Evolutionary conservation across 2,329 filamentous ascomycete genomes (phyloP).

Genomic region (Atkinsonella texensis): DNA sequence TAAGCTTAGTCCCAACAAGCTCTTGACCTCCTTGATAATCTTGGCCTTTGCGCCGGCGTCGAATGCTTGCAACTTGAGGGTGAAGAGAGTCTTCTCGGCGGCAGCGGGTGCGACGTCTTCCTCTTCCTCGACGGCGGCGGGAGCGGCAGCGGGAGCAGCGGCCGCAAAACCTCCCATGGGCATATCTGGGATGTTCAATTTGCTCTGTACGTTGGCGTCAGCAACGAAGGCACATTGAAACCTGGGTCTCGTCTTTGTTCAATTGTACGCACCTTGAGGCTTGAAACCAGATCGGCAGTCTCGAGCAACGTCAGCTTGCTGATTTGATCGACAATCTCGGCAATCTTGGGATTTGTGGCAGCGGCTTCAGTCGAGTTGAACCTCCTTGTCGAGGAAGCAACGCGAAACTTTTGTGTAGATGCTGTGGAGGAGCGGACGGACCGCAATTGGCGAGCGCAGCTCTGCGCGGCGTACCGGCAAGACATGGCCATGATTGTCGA

Average conservation of each 20-base stretch:
- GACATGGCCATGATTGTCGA: conserved; percentile 45
- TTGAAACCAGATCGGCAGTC: conserved; percentile 89
- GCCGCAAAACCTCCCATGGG: conserved; percentile 85
- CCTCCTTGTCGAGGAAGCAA: conserved; percentile 48
- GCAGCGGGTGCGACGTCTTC: conserved; percentile 80
- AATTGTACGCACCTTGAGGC: conserved; percentile 63
- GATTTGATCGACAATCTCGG: conserved; percentile 94
- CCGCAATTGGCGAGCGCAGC: conserved; percentile 52
- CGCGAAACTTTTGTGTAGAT: conserved; percentile 35
- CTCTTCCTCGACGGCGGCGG: conserved; percentile 62
- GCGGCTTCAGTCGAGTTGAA: conserved; percentile 76
- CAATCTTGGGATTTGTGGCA: conserved; percentile 75
- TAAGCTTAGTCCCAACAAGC: conserved; percentile 82
- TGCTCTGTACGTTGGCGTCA: conserved; percentile 44
- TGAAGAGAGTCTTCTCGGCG: conserved; percentile 96
- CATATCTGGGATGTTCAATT: conserved; percentile 95
- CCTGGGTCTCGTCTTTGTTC: not conserved
- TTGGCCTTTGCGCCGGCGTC: conserved; percentile 88
- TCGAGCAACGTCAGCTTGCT: conserved; percentile 95
- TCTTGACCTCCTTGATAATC: conserved; percentile 99
- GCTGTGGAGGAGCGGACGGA: conserved; percentile 32
- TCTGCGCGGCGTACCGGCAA: conserved; percentile 51
- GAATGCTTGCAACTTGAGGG: conserved; percentile 83
- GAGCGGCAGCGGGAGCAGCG: conserved; percentile 47
- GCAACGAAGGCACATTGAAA: not conserved